These are phyloP conservation scores for Verticillium nubilum DNA, from an alignment of 2,329 filamentous ascomycete species.

Conservation along the genomic window DNA sequence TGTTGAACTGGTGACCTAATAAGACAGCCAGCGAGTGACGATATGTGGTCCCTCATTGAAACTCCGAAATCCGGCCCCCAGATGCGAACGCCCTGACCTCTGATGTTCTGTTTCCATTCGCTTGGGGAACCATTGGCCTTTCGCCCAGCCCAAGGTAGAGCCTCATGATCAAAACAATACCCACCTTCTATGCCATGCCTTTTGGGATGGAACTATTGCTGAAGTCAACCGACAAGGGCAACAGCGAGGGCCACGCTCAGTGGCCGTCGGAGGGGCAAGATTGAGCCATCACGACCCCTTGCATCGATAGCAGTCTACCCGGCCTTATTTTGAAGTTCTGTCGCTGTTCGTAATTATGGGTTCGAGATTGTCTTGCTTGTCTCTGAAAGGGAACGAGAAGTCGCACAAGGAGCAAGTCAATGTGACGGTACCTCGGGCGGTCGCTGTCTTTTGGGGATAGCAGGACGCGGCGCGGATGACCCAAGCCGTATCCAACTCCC, in stretches of 20 bases:
- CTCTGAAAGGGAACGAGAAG: background rate
- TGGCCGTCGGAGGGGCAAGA: background rate
- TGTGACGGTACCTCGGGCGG: constrained; percentile 6
- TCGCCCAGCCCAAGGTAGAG: background rate
- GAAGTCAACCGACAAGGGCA: background rate
- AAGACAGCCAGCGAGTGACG: background rate
- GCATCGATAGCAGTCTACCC: background rate
- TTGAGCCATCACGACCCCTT: background rate
- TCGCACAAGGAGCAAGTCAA: constrained; percentile 3
- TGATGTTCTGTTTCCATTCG: background rate
- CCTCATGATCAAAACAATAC: background rate
- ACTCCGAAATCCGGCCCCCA: background rate
- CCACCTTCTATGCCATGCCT: background rate
- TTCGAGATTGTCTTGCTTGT: background rate
- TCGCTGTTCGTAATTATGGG: background rate
- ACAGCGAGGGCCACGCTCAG: background rate
- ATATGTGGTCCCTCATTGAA: background rate
- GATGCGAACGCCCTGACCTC: background rate
- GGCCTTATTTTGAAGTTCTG: background rate
- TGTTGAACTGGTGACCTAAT: too few relatives aligned
- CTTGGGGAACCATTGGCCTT: background rate
- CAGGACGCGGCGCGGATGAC: background rate
- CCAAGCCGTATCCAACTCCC: background rate
- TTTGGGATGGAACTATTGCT: background rate
- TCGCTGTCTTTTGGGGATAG: constrained; percentile 3